These are phyloP conservation scores for Aspergillus heteromorphus DNA, from an alignment of 495 filamentous ascomycete genomes.

Conservation along the genomic window DNA sequence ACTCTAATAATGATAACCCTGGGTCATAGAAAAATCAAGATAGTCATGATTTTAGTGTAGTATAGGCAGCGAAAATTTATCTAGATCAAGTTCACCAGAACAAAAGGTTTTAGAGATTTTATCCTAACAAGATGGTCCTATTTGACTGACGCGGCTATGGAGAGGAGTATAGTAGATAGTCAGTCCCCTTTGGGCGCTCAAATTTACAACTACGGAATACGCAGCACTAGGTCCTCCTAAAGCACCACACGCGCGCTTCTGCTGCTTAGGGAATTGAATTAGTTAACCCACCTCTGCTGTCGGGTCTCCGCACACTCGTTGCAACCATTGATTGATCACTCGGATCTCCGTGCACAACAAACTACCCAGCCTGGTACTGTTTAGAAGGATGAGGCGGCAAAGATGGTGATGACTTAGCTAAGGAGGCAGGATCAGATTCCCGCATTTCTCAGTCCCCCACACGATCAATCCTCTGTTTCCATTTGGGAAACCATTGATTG, in stretches of 20 bases:
- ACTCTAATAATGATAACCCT: too few relatives aligned
- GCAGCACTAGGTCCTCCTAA: neutral
- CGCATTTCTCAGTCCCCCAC: neutral
- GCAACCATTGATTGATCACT: neutral
- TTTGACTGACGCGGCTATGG: too few relatives aligned
- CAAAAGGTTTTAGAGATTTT: too few relatives aligned
- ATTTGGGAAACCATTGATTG: conserved; percentile 9
- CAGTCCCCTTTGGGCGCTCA: too few relatives aligned
- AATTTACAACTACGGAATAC: neutral
- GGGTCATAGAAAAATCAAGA: too few relatives aligned
- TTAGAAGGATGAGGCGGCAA: neutral
- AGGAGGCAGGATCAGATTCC: neutral
- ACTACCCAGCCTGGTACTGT: neutral
- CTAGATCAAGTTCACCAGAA: too few relatives aligned
- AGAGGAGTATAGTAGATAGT: too few relatives aligned
- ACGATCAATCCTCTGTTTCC: neutral
- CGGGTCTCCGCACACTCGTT: neutral
- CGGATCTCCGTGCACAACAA: neutral
- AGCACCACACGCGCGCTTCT: neutral
- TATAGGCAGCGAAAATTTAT: too few relatives aligned
- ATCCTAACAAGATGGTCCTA: too few relatives aligned
- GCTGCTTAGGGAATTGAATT: neutral
- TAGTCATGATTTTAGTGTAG: too few relatives aligned
- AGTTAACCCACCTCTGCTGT: neutral
- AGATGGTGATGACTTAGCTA: conserved; percentile 2